Base-by-base conservation (phyloP, 495 filamentous ascomycete genomes). In the Xylaria telfairii region DNA sequence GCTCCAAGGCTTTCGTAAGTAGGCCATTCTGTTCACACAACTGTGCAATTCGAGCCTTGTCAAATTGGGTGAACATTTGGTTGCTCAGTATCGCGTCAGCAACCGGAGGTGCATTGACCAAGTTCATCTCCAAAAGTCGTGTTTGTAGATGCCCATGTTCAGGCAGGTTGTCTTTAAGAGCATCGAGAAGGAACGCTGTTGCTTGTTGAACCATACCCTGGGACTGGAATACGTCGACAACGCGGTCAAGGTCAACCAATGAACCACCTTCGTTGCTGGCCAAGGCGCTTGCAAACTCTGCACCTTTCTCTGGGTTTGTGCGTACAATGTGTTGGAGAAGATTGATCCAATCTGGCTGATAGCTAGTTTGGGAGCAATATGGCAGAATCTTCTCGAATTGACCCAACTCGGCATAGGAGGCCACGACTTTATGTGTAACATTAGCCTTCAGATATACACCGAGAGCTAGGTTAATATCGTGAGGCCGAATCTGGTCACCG, bases 161-260 rank as follows among this genome's bases (percentile, higher is more conserved):
- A 5, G 95, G 95, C 74, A 91, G 91, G 84, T 99, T 97, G 67
- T 92, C 92, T 81, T 96, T 93, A 54, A 99, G 85, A 19, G 93
- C 95, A 80, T 98, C 96, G 30, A 99, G 87, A 42, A 99, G 83
- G 89, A 99, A 98, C 24, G 95, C 95, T 9, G 96, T 99, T 10
- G 95, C 96, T 78, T 97, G 93, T 80, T 98, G 96, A 59, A 97
- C 88, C 94, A 98, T 96, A 80, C 93, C 94, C 81, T 98, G 96
- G 28, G 95, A 93, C 77, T 96, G 89, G 89, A 99, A 99, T 53
- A 99, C 92, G 79, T 98, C 95, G 44, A 98, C 93, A 24, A 97
- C 93, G 34, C 96, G 94, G 76, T 97, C 94, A 70, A 99, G 88
- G 72, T 98, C 95, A 71, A 99, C 89, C 69, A 98, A 83, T 54